These are phyloP conservation scores for Lippia alba DNA, from an alignment of 305 asterid genomes.

Conservation along the genomic window DNA sequence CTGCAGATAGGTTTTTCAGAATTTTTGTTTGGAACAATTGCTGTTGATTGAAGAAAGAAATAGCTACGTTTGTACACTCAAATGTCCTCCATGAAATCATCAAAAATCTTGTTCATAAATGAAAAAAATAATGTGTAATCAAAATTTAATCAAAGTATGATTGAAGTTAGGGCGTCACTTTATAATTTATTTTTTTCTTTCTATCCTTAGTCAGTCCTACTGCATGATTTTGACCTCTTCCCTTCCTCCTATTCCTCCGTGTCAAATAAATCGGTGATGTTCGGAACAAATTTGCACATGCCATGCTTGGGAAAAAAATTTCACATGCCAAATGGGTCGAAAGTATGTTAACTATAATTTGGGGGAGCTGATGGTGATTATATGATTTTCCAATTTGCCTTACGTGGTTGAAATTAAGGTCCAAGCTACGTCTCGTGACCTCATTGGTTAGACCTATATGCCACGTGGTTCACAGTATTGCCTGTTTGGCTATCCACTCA, in stretches of 20 bases:
- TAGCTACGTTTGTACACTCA: neutral
- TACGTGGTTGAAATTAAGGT: no score
- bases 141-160: no score
- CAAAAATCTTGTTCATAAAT: neutral
- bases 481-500: no score
- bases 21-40: neutral
- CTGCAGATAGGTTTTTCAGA: conserved; percentile 1
- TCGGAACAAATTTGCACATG: neutral
- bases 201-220: neutral
- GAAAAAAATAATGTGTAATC: neutral
- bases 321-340: no score
- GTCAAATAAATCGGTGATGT: conserved; percentile 9
- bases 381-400: no score
- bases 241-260: conserved; percentile 21
- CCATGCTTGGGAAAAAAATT: no score
- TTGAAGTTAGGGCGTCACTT: conserved; percentile 1
- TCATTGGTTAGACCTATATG: no score
- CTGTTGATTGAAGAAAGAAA: neutral
- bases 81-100: conserved; percentile 3
- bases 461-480: no score
- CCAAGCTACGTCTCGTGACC: no score
- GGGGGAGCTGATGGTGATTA: no score
- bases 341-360: no score
- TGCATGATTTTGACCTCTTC: neutral
- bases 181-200: neutral